phyloP scores from a whole-genome alignment of 2,329 filamentous ascomycete genomes.

The Cladobotryum protrusum region DNA sequence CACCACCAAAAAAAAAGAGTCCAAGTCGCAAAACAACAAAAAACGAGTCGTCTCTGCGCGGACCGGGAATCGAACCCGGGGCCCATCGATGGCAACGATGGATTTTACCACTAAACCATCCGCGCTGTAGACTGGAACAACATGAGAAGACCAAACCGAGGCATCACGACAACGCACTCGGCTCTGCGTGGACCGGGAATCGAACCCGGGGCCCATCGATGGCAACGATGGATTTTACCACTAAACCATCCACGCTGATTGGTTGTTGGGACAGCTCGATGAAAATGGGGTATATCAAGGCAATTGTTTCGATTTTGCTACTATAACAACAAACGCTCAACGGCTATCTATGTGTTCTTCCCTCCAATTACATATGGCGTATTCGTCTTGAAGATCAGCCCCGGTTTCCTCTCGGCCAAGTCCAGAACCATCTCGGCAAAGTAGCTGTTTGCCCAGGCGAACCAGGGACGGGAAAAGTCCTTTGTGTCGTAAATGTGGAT shows the following conservation, averaged over 20 bases:
- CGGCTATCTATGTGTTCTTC: not conserved
- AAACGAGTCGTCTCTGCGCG: not conserved
- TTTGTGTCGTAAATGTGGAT: slow-evolving; percentile 36
- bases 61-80: slow-evolving; percentile 2
- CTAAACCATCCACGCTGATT: slow-evolving; percentile 21
- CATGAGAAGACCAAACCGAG: too few relatives aligned
- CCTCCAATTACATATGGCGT: slow-evolving; percentile 12
- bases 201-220: slow-evolving; percentile 30
- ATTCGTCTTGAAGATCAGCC: slow-evolving; percentile 48
- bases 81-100: slow-evolving; percentile 1
- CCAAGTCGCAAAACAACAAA: not conserved
- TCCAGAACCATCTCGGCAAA: slow-evolving; percentile 53
- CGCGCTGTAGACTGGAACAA: not conserved
- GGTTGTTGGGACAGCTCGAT: not conserved
- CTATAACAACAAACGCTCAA: not conserved
- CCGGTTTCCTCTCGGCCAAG: slow-evolving; percentile 73
- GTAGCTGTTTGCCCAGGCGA: slow-evolving; percentile 38
- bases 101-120: slow-evolving; percentile 11
- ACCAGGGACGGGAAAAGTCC: slow-evolving; percentile 41
- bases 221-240: slow-evolving; percentile 28
- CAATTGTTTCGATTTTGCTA: not conserved
- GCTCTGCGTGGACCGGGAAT: slow-evolving; percentile 26
- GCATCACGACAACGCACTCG: too few relatives aligned
- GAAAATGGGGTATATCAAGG: too few relatives aligned
- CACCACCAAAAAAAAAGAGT: not conserved